Evolutionary conservation across 2,329 filamentous ascomycete species (phyloP), one percentile per base, ranked within the genome.

Genomic region (Sporothrix protearum): DNA sequence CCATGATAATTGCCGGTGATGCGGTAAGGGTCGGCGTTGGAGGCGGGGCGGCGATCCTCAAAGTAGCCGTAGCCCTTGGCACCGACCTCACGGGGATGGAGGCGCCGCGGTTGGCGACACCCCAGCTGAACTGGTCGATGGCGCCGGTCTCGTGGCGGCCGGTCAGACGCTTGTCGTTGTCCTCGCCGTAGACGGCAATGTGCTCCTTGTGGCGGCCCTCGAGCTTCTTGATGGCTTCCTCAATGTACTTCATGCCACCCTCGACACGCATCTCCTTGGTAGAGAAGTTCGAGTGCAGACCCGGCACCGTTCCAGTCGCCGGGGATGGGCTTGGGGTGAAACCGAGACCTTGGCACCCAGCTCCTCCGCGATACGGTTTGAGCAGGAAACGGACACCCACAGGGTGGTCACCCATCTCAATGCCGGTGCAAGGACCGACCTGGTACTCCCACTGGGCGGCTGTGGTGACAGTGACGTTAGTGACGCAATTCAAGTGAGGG

Each of bases 341-440:
- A 97, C 91, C 51, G 95, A 96, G 75, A 98, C 94, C 88, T 94
- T 94, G 82, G 91, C 94, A 79, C 95, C 96, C 79, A 97, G 97
- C 80, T 98, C 95, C 82, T 99, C 96, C 70, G 95, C 92, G 73
- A 98, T 92, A 39, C 75, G 75, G 75, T 73, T 73, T 88, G 76
- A 96, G 91, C 78, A 96, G 86, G 88, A 94, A 96, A 76, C 93
- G 91, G 92, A 92, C 78, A 97, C 86, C 96, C 95, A 98, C 78
- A 99, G 93, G 93, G 80, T 98, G 91, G 82, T 99, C 96, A 82
- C 96, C 96, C 87, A 98, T 76, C 72, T 75, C 75, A 22, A 76
- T 76, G 57, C 75, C 74, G n/a, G 70, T 61, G 73, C 75, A 76
- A 6, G 74, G 74, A 51, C 74, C 75, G 36, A 76, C 75, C 71